Conservation (phyloP, 805 yeast genomes). For the Kodamaea hsintzibuensis region DNA sequence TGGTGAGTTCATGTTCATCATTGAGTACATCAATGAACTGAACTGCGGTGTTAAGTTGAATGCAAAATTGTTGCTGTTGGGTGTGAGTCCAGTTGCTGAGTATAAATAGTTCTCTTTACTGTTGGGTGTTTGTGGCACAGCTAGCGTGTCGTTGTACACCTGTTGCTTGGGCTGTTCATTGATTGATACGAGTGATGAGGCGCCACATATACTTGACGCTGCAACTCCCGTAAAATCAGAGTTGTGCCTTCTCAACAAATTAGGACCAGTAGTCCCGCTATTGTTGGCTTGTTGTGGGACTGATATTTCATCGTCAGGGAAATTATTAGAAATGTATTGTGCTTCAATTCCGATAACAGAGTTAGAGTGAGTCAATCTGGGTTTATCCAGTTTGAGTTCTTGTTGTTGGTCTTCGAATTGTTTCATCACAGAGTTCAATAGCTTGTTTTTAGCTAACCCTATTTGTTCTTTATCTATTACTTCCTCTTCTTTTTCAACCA, state of each 20-base stretch:
- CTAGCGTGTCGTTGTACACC: conserved; percentile 7
- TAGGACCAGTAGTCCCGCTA: neutral
- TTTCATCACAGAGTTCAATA: neutral
- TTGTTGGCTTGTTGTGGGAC: conserved; percentile 1
- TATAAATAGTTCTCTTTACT: conserved; percentile 27
- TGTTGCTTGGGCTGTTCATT: conserved; percentile 11
- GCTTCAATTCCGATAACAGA: conserved; percentile 31
- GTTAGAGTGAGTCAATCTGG: conserved; percentile 25
- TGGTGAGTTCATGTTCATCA: conserved; percentile 36
- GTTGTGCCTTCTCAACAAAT: conserved; percentile 24
- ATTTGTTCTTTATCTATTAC: neutral
- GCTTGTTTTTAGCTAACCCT: neutral
- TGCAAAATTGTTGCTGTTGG: conserved; percentile 20
- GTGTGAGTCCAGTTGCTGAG: conserved; percentile 32
- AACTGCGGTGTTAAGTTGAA: conserved; percentile 43
- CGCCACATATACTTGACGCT: conserved; percentile 6
- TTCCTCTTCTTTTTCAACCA: neutral
- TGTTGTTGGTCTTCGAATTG: neutral
- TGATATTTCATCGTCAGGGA: neutral
- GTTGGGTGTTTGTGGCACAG: conserved; percentile 39
- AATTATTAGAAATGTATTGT: conserved; percentile 1
- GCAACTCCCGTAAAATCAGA: conserved; percentile 22
- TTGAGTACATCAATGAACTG: conserved; percentile 41
- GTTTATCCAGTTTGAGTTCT: conserved; percentile 8
- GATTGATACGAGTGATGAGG: conserved; percentile 13